A percentile compares a stretch with the other conserved stretches of the same genome.
These are phyloP conservation scores for Arxiozyma telluris DNA, from an alignment of 1,139 yeast genomes.

Conservation along the genomic window DNA sequence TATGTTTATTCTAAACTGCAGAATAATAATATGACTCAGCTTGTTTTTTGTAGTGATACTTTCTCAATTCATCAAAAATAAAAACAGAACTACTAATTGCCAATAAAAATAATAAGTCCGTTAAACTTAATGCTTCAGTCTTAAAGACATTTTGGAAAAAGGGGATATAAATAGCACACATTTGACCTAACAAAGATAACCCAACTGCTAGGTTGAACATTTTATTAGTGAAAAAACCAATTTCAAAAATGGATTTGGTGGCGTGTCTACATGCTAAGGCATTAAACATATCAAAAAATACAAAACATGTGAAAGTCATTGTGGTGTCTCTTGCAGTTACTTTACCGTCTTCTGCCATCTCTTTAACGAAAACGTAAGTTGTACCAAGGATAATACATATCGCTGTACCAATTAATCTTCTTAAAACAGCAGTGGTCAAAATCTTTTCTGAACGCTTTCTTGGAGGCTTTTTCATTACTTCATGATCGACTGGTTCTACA, in stretches of 20 bases:
- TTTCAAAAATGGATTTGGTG: slow-evolving; percentile 67
- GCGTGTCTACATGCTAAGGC: slow-evolving; percentile 88
- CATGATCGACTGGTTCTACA: slow-evolving; percentile 93
- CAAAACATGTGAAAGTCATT: slow-evolving; percentile 97
- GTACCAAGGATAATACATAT: slow-evolving; percentile 70
- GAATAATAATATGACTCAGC: slow-evolving; percentile 20
- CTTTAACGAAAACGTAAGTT: slow-evolving; percentile 70
- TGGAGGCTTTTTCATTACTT: slow-evolving; percentile 91
- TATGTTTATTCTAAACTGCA: slow-evolving; percentile 17
- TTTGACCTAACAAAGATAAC: slow-evolving; percentile 85
- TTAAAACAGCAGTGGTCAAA: slow-evolving; percentile 56
- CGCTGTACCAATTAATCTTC: slow-evolving; percentile 69
- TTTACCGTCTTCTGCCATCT: slow-evolving; percentile 65
- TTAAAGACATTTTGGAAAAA: slow-evolving; percentile 87
- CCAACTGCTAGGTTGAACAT: slow-evolving; percentile 92
- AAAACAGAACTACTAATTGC: slow-evolving; percentile 70
- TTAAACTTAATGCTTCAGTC: slow-evolving; percentile 72
- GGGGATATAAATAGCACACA: slow-evolving; percentile 87
- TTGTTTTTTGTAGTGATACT: slow-evolving; percentile 32
- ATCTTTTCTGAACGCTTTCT: slow-evolving; percentile 78
- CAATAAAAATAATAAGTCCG: slow-evolving; percentile 57
- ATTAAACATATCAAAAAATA: slow-evolving; percentile 89
- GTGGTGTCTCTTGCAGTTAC: slow-evolving; percentile 93
- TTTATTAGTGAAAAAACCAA: slow-evolving; percentile 64
- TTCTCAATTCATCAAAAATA: slow-evolving; percentile 75